phyloP scores from a whole-genome alignment of 2,329 filamentous ascomycete species.

The Penicillium sp. region DNA sequence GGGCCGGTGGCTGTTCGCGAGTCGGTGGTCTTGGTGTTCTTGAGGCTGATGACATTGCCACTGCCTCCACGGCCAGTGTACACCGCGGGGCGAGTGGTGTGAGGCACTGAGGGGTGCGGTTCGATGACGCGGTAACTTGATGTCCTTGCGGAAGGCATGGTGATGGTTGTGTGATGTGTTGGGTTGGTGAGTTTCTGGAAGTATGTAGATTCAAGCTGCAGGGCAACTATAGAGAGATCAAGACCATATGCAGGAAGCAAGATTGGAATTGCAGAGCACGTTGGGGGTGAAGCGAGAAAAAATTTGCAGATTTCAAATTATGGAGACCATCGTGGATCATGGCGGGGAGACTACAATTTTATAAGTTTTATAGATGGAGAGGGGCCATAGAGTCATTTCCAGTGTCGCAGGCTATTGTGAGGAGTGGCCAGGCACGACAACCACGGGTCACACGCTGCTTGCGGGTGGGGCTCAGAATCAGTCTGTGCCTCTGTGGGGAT shows the following conservation, averaged over 20 bases:
- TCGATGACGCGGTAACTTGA: slow-evolving; percentile 63
- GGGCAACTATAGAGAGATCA: slow-evolving; percentile 22
- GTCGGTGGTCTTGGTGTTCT: slow-evolving; percentile 58
- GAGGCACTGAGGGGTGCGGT: slow-evolving; percentile 64
- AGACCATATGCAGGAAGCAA: slow-evolving; percentile 22
- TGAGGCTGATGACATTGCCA: slow-evolving; percentile 63
- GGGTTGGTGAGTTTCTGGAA: neutral
- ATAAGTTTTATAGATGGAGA: slow-evolving; percentile 32
- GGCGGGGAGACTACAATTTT: slow-evolving; percentile 28
- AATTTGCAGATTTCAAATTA: slow-evolving; percentile 15
- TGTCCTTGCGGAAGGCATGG: slow-evolving; percentile 36
- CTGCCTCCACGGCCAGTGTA: slow-evolving; percentile 64
- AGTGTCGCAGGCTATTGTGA: slow-evolving; percentile 1
- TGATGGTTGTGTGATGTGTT: slow-evolving; percentile 19
- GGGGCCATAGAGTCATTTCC: slow-evolving; percentile 24
- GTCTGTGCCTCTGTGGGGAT: slow-evolving; percentile 12
- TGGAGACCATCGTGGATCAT: slow-evolving; percentile 15
- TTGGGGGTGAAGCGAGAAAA: neutral
- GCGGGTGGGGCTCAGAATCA: slow-evolving; percentile 27
- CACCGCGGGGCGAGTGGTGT: slow-evolving; percentile 55
- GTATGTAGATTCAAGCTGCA: slow-evolving; percentile 15
- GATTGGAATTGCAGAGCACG: neutral
- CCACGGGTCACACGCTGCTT: slow-evolving; percentile 32
- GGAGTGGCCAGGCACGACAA: slow-evolving; percentile 30
- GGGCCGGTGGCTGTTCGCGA: slow-evolving; percentile 51